Evolutionary conservation across 345 rosid species (phyloP).

Genomic region (Brassica napus): DNA sequence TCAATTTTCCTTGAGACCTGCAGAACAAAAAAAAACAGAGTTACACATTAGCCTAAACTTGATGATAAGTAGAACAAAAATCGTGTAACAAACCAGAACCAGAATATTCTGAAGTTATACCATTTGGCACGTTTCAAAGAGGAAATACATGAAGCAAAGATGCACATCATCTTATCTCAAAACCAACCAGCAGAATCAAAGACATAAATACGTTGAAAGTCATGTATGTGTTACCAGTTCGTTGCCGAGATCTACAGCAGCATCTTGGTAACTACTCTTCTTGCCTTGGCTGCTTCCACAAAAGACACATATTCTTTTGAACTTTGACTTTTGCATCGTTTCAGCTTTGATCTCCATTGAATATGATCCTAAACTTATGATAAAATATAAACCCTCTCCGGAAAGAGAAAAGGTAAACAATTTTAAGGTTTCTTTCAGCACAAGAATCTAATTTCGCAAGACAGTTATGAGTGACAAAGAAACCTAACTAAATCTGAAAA

Average conservation of each 20-base stretch:
- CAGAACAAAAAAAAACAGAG: slow-evolving; percentile 31
- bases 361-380: not conserved
- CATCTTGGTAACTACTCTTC: slow-evolving; percentile 84
- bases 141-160: not conserved
- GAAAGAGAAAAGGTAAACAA: slow-evolving; percentile 16
- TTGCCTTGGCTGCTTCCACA: slow-evolving; percentile 90
- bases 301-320: slow-evolving; percentile 78
- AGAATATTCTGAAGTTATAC: not conserved
- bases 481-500: slow-evolving; percentile 6
- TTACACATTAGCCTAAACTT: slow-evolving; percentile 6
- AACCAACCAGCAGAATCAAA: not conserved
- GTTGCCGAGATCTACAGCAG: slow-evolving; percentile 79
- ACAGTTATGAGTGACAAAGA: slow-evolving; percentile 2
- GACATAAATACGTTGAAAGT: not conserved
- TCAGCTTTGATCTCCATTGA: slow-evolving; percentile 54
- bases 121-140: slow-evolving; percentile 13
- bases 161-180: slow-evolving; percentile 1
- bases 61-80: too few relatives aligned
- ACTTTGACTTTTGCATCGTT: slow-evolving; percentile 52
- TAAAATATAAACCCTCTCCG: not conserved
- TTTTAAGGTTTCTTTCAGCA: slow-evolving; percentile 28
- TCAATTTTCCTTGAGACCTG: slow-evolving; percentile 97
- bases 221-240: slow-evolving; percentile 59
- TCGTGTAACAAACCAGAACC: slow-evolving; percentile 2
- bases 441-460: slow-evolving; percentile 13